A percentile compares a stretch with the other conserved stretches of the same genome.
Conservation (phyloP, 2,329 filamentous ascomycete species). For the Cordyceps cicadae region DNA sequence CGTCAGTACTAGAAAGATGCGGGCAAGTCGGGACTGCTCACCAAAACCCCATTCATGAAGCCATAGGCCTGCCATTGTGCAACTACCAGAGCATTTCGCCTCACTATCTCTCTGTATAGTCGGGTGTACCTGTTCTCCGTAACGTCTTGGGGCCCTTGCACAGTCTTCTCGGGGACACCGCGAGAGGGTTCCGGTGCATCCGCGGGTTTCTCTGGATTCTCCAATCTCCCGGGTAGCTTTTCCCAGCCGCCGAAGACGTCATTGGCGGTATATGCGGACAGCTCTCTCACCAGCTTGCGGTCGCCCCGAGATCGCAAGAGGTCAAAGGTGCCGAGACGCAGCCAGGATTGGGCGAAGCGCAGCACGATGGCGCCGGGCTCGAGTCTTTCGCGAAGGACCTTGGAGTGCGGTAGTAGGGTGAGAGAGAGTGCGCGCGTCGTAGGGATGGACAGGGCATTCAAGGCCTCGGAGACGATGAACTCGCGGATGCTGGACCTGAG, state of each 20-base stretch:
- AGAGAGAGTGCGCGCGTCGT: conserved; percentile 80
- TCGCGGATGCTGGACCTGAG: conserved; percentile 87
- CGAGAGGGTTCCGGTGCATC: conserved; percentile 36
- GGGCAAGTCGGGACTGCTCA: conserved; percentile 15
- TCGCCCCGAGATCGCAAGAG: conserved; percentile 78
- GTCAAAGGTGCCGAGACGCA: conserved; percentile 93
- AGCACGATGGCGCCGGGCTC: conserved; percentile 91
- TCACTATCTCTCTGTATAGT: conserved; percentile 78
- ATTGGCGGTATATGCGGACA: conserved; percentile 79
- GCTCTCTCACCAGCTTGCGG: conserved; percentile 59
- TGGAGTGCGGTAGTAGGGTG: conserved; percentile 63
- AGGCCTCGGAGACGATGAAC: conserved; percentile 82
- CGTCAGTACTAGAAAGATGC: conserved; percentile 16
- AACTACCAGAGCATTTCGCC: conserved; percentile 79
- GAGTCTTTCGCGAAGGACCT: conserved; percentile 67
- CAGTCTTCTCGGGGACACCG: conserved; percentile 45
- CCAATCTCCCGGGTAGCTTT: conserved; percentile 57
- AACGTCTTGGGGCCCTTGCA: conserved; percentile 59
- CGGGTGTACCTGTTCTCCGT: conserved; percentile 82
- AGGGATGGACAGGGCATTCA: conserved; percentile 79
- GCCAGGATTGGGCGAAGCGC: conserved; percentile 84
- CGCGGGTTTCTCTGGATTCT: conserved; percentile 40
- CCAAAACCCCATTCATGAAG: conserved; percentile 95
- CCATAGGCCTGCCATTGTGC: conserved; percentile 96
- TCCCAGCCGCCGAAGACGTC: conserved; percentile 86